Percentiles rank a stretch among this genome's conserved stretches.
Conservation (phyloP, 257 asterid species). For the Solanum pinnatisectum region DNA sequence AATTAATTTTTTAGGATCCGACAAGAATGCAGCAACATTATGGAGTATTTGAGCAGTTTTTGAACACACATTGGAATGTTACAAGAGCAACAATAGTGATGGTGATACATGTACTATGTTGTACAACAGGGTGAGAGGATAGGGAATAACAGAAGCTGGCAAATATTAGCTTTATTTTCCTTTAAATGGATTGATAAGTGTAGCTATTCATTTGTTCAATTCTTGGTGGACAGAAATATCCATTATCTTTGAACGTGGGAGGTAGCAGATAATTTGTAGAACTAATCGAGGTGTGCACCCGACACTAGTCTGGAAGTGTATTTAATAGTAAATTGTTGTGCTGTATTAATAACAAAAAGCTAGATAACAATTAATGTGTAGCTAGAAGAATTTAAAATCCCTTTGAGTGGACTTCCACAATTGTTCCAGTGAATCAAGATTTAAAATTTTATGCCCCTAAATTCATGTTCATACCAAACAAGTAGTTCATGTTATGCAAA, state of each 20-base stretch:
- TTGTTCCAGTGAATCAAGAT: not conserved
- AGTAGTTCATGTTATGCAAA: too few relatives aligned
- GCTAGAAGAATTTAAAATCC: too few relatives aligned
- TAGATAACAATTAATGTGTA: too few relatives aligned
- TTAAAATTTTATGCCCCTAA: too few relatives aligned
- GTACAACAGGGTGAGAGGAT: not conserved
- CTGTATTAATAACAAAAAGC: too few relatives aligned
- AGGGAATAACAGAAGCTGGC: not conserved
- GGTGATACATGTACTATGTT: not conserved
- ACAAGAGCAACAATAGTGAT: not conserved
- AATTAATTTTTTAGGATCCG: not conserved
- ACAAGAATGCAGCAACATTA: not conserved
- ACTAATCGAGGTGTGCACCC: not conserved
- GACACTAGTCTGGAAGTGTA: too few relatives aligned
- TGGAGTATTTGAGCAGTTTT: not conserved
- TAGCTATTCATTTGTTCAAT: not conserved
- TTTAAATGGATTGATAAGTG: not conserved
- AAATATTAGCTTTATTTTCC: not conserved
- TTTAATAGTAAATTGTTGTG: too few relatives aligned
- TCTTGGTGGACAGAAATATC: not conserved
- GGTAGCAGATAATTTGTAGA: not conserved
- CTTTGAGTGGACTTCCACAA: not conserved
- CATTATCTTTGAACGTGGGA: not conserved
- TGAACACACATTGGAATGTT: not conserved
- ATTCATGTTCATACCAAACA: too few relatives aligned